phyloP scores from a whole-genome alignment of 176 grass and related monocot genomes.

The Phragmites australis region DNA sequence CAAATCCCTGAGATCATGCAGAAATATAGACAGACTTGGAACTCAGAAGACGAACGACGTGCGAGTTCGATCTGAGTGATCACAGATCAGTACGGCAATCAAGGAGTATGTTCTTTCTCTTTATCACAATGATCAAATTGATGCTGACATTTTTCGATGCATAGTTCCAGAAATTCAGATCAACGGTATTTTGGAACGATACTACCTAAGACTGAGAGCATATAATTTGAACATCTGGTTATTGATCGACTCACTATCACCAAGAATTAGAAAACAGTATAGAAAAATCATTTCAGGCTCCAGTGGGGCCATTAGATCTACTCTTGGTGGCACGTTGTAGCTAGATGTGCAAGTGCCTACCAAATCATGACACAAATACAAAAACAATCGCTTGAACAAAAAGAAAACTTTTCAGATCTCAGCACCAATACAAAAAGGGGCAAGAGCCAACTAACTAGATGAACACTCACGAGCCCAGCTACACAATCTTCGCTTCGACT shows the following conservation, averaged over 20 bases:
- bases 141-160: background rate
- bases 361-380: constrained; percentile 29
- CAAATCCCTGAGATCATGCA: constrained; percentile 37
- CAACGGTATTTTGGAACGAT: background rate
- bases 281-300: background rate
- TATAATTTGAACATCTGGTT: background rate
- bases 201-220: too few species aligned
- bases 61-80: background rate
- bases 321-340: background rate
- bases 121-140: background rate
- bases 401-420: constrained; percentile 11
- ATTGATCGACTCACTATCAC: background rate
- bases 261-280: background rate
- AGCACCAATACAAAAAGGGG: constrained; percentile 18
- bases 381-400: constrained; percentile 38
- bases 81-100: too few species aligned
- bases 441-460: constrained; percentile 17
- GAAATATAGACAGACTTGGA: background rate
- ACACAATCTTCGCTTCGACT: constrained; percentile 44
- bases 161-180: background rate
- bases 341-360: constrained; percentile 27
- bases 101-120: background rate
- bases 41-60: background rate
- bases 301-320: constrained; percentile 14
- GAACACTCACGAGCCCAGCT: background rate